Evolutionary conservation across 1,284 basidiomycete genomes (phyloP).

Genomic region (Ustilago loliicola): DNA sequence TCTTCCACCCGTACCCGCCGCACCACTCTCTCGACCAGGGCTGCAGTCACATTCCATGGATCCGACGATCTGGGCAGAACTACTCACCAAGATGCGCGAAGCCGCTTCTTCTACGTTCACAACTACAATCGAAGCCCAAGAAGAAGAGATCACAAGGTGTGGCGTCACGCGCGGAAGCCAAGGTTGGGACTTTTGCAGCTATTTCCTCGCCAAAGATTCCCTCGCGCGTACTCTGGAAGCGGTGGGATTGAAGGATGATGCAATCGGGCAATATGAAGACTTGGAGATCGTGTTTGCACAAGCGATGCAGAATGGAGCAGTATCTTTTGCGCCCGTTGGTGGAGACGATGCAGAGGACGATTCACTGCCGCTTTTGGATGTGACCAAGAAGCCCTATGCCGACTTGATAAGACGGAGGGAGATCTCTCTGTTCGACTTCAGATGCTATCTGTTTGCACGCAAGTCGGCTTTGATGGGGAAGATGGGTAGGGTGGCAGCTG

Average conservation of each 20-base stretch:
- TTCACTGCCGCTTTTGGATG: slow-evolving; percentile 82
- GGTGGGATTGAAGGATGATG: slow-evolving; percentile 89
- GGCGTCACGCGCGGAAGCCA: slow-evolving; percentile 32
- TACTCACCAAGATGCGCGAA: slow-evolving; percentile 90
- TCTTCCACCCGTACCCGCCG: slow-evolving; percentile 52
- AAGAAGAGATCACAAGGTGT: slow-evolving; percentile 50
- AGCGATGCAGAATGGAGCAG: slow-evolving; percentile 55
- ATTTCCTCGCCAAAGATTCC: slow-evolving; percentile 87
- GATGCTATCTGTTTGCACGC: slow-evolving; percentile 88
- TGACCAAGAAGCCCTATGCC: slow-evolving; percentile 85
- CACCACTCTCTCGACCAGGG: slow-evolving; percentile 80
- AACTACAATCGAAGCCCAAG: slow-evolving; percentile 74
- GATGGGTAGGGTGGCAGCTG: slow-evolving; percentile 78
- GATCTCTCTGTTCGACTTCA: slow-evolving; percentile 93
- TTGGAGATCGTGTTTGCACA: slow-evolving; percentile 82
- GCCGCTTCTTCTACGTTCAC: slow-evolving; percentile 86
- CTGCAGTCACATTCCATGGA: slow-evolving; percentile 75
- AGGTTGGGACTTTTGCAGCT: slow-evolving; percentile 73
- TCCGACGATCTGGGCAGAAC: slow-evolving; percentile 88
- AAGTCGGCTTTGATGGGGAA: slow-evolving; percentile 84
- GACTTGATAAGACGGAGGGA: slow-evolving; percentile 89
- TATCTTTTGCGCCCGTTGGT: slow-evolving; percentile 53
- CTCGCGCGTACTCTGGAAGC: slow-evolving; percentile 92
- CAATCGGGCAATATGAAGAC: slow-evolving; percentile 89
- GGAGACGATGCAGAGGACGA: slow-evolving; percentile 77